Conservation (phyloP, 2,329 filamentous ascomycete species). For the Teratosphaeriaceae sp. region DNA sequence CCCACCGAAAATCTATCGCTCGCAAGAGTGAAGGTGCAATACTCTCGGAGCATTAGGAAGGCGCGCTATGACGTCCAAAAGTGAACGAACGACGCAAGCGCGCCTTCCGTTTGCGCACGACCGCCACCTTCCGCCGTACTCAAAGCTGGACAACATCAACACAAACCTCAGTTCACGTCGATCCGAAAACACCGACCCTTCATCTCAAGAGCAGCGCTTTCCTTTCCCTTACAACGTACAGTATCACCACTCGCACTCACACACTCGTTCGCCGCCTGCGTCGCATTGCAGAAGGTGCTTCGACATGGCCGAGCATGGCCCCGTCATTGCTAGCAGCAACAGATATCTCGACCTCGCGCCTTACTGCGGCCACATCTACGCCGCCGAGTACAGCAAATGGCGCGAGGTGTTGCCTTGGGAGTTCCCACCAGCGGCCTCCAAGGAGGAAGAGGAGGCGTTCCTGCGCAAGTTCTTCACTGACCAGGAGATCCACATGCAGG, state of each 20-base stretch:
- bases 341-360: conserved; percentile 23
- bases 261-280: neutral
- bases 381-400: conserved; percentile 20
- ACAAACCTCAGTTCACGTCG: neutral
- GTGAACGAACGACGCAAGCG: conserved; percentile 4
- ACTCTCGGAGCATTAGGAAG: too few relatives aligned
- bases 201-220: too few relatives aligned
- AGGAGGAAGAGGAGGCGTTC: conserved; percentile 26
- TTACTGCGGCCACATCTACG: conserved; percentile 23
- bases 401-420: conserved; percentile 25
- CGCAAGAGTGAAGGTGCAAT: too few relatives aligned
- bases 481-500: conserved; percentile 23
- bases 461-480: conserved; percentile 22
- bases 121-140: conserved; percentile 3
- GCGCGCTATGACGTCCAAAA: conserved; percentile 4
- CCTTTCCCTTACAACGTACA: neutral
- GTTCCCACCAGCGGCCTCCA: conserved; percentile 23
- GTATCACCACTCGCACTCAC: neutral
- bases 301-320: too few relatives aligned
- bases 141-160: neutral
- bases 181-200: neutral
- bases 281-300: too few relatives aligned
- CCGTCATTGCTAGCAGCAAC: conserved; percentile 26
- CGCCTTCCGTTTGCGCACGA: conserved; percentile 11
- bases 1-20: too few relatives aligned